These are phyloP conservation scores for Tripterygium wilfordii DNA, from an alignment of 177 flowering plant genomes.

Conservation along the genomic window DNA sequence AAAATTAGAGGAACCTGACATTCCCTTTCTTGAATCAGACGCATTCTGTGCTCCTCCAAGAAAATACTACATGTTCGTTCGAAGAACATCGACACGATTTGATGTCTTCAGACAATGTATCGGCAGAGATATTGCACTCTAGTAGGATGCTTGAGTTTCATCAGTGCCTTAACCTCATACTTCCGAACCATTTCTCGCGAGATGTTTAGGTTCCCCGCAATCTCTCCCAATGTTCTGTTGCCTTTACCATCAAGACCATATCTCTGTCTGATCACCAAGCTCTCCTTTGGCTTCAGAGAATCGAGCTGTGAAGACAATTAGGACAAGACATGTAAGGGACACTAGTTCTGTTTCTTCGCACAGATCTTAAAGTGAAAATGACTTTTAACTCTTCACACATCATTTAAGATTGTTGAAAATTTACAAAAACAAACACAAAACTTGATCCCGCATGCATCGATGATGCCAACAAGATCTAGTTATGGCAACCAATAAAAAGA, in stretches of 20 bases:
- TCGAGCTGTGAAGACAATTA: constrained; percentile 55
- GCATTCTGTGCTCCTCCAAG: constrained; percentile 89
- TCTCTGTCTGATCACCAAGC: constrained; percentile 93
- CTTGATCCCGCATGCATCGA: no score
- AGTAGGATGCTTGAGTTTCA: constrained; percentile 98
- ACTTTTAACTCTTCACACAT: no score
- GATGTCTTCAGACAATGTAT: constrained; percentile 37
- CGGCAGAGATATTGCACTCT: constrained; percentile 83
- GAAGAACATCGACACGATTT: not conserved
- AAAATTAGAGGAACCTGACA: constrained; percentile 44
- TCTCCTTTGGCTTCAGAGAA: constrained; percentile 96
- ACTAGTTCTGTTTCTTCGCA: no score
- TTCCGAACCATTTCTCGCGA: constrained; percentile 98
- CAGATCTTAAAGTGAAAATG: no score
- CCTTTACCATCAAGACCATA: constrained; percentile 97
- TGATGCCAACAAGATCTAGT: no score
- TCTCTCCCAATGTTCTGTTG: constrained; percentile 85
- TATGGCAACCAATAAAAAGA: no score
- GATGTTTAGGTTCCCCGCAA: constrained; percentile 84
- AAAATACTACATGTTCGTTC: no score
- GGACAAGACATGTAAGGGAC: not conserved
- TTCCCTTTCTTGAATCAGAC: constrained; percentile 46
- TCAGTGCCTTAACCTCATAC: constrained; percentile 90
- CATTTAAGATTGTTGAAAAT: no score
- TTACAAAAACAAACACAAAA: no score